Conservation (phyloP, 2,329 filamentous ascomycete species). For the Fusarium zealandicum region DNA sequence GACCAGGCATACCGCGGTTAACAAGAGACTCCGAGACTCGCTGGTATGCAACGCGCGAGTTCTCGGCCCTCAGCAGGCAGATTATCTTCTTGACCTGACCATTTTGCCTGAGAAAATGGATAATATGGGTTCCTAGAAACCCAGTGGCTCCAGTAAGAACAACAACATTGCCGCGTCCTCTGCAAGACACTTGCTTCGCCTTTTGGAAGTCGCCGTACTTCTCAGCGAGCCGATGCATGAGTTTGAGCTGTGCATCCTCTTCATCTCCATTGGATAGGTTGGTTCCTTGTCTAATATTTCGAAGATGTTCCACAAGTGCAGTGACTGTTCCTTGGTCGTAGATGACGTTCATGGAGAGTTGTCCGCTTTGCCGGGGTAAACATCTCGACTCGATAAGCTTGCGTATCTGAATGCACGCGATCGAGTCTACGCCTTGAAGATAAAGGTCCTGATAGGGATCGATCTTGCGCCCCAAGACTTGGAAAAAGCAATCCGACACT, state of each 20-base stretch:
- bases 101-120: constrained; percentile 29
- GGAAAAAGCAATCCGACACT: constrained; percentile 46
- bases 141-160: constrained; percentile 71
- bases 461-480: constrained; percentile 41
- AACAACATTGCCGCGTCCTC: not conserved
- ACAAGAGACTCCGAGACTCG: constrained; percentile 22
- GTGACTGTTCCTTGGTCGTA: constrained; percentile 66
- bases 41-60: constrained; percentile 7
- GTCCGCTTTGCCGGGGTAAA: constrained; percentile 6
- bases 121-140: constrained; percentile 67
- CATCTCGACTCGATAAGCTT: constrained; percentile 42
- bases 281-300: not conserved
- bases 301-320: constrained; percentile 35
- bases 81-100: constrained; percentile 7
- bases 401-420: constrained; percentile 61
- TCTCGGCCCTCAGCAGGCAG: constrained; percentile 53
- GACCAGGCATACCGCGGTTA: not conserved
- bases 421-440: constrained; percentile 66
- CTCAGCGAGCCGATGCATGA: constrained; percentile 10
- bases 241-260: not conserved
- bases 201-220: constrained; percentile 20
- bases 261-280: not conserved
- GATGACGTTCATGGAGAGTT: constrained; percentile 63
- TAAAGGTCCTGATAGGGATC: constrained; percentile 60
- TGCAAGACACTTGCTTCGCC: fast-evolving